A percentile compares a stretch with the other conserved stretches of the same genome.
phyloP scores from a whole-genome alignment of 2,329 filamentous ascomycete species.

The Colletotrichum nymphaeae region DNA sequence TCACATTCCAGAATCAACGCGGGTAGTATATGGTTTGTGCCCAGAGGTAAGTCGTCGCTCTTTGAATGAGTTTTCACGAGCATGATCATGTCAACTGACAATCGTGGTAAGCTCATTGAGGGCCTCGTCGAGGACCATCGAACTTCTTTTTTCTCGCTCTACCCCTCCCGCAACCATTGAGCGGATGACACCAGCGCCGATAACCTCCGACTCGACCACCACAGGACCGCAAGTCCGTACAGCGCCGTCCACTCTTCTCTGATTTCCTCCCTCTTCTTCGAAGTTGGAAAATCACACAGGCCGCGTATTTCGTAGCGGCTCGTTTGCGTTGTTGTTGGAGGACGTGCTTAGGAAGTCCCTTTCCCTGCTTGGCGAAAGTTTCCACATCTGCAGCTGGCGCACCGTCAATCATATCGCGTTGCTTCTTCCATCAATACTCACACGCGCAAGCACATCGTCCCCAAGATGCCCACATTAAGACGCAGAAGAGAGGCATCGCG shows the following conservation, averaged over 20 bases:
- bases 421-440: background rate
- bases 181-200: slow-evolving; percentile 29
- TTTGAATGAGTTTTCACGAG: too few relatives aligned
- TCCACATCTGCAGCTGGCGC: background rate
- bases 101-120: background rate
- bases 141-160: background rate
- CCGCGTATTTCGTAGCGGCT: background rate
- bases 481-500: slow-evolving; percentile 33
- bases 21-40: too few relatives aligned
- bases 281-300: background rate
- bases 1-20: too few relatives aligned
- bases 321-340: background rate
- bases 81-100: too few relatives aligned
- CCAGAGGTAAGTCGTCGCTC: too few relatives aligned
- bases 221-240: slow-evolving; percentile 1
- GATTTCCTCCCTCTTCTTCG: background rate
- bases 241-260: background rate
- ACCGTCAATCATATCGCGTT: background rate
- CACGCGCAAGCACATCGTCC: background rate
- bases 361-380: background rate
- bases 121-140: slow-evolving; percentile 1
- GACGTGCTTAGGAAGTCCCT: background rate
- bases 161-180: slow-evolving; percentile 23
- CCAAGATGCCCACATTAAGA: slow-evolving; percentile 31
- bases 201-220: slow-evolving; percentile 17